Evolutionary conservation across 2,329 filamentous ascomycete species (phyloP), one percentile per base, ranked within the genome.

Genomic region (Aureobasidium uvarum): DNA sequence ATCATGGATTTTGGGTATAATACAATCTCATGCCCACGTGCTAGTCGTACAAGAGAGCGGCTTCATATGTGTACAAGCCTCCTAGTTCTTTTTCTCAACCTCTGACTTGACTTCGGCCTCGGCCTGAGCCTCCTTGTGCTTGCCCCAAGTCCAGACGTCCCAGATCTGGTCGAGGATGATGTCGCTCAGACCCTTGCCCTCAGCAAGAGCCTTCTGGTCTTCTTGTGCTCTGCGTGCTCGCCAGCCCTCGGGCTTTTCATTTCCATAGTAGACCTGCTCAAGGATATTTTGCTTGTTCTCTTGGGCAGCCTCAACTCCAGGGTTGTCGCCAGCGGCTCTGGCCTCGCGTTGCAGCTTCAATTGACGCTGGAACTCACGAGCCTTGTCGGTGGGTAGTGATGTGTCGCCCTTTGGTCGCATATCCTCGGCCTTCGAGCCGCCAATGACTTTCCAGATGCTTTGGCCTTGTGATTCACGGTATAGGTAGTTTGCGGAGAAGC

Each of bases 401-500:
- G 50, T 62, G 2, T 69, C 50, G 54, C 62, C 67, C 14, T 62
- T 51, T n/a, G 48, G 56, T n/a, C 36, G 56, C 48, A 66, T 39
- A 6, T 31, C 51, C 23, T 58, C 58, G 36, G 45, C 48, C 28
- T 52, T 70, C 16, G 70, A 70, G 36, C 70, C 67, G 20, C 72
- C 72, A 28, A 68, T 73, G 18, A 67, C 67, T 48, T 5, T 78
- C 46, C n/a, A 77, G 73, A 80, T 69, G 2, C 76, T 71, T 23
- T 73, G 74, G 6, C 78, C 77, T 33, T 74, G 78, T 59, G 76
- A 75, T 56, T 79, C 75, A 45, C 75, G 75, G 16, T 75, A 71
- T 4, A 85, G 74, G 68, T 84, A 79, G 71, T 83, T 81, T 11
- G 81, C 80, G 10, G 80, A 81, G 39, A 81, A 75, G 65, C 81